Base-by-base conservation (phyloP, 2,329 filamentous ascomycete genomes). In the Aureobasidium mangrovei region DNA sequence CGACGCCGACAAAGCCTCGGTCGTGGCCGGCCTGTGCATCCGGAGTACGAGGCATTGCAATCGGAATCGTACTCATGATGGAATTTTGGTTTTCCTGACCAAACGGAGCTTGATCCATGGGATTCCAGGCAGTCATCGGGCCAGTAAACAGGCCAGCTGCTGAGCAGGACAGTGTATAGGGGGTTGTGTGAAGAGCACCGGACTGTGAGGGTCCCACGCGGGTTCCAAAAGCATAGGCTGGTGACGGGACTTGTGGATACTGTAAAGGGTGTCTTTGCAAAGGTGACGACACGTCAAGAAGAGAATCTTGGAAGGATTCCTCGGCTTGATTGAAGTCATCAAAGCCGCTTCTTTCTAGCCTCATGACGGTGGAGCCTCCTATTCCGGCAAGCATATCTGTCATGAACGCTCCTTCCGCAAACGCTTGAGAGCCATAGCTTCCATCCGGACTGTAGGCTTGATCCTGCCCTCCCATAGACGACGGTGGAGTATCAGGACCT, bases 331-430 rank as follows among this genome's bases (percentile, higher is more conserved):
- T 33, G 38, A 35, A 24, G n/a, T 10, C 47, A 32, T 49, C 26
- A 31, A 33, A 51, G 18, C 33, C 24, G 24, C 31, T 42, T 7
- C 38, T 10, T 31, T 27, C 47, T 51, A 38, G 28, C 31, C 36
- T 28, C 36, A 42, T 41, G 6, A 27, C n/a, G 18, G 36, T 41
- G 47, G 47, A 42, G 33, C 36, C 47, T 42, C 38, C 39, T 27
- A 51, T 35, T 24, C 47, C 47, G 18, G 47, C 47, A 35, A 51
- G 47, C 47, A 51, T 42, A 3, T 51, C 47, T 51, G 47, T 51
- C 47, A 51, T 51, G 38, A 33, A 38, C 42, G 47, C 47, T 51
- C 38, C 47, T 27, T 33, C 28, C n/a, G 36, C 36, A 9, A 51
- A 51, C 24, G 47, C 38, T 35, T 42, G 47, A 51, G 33, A 18